These are phyloP conservation scores for Paraphoma chrysanthemicola DNA, from an alignment of 2,329 filamentous ascomycete species.

Conservation along the genomic window DNA sequence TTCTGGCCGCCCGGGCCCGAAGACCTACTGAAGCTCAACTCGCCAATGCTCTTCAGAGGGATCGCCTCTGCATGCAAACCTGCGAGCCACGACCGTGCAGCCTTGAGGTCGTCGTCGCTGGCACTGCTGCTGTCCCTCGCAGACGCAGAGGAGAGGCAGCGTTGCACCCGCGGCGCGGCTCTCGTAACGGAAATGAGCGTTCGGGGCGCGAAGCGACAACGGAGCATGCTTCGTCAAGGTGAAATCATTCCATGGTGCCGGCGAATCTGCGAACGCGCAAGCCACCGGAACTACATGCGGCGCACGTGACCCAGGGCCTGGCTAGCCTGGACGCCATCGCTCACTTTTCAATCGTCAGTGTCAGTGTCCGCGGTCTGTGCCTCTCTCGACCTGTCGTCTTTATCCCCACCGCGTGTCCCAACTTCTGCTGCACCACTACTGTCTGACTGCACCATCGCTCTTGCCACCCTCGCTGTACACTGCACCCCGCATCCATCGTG, in stretches of 20 bases:
- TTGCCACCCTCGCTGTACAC: constrained; percentile 22
- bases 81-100: constrained; percentile 65
- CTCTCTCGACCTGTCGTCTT: background rate
- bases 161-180: constrained; percentile 11
- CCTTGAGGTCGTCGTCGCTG: constrained; percentile 40
- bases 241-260: background rate
- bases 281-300: constrained; percentile 5
- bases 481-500: constrained; percentile 7
- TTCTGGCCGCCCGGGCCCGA: constrained; percentile 72
- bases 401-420: constrained; percentile 18
- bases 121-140: constrained; percentile 8
- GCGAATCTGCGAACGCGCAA: background rate
- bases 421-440: constrained; percentile 23
- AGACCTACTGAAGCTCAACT: constrained; percentile 68
- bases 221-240: constrained; percentile 5
- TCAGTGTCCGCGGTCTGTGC: background rate
- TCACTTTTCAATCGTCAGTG: background rate
- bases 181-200: constrained; percentile 10
- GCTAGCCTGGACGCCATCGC: background rate
- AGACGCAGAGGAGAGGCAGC: constrained; percentile 13
- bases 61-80: constrained; percentile 61
- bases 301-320: background rate
- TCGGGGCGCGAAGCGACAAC: constrained; percentile 1
- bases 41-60: constrained; percentile 60
- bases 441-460: constrained; percentile 15